These are phyloP conservation scores for Kondoa malvinella DNA, from an alignment of 768 basidiomycete species.

Conservation along the genomic window DNA sequence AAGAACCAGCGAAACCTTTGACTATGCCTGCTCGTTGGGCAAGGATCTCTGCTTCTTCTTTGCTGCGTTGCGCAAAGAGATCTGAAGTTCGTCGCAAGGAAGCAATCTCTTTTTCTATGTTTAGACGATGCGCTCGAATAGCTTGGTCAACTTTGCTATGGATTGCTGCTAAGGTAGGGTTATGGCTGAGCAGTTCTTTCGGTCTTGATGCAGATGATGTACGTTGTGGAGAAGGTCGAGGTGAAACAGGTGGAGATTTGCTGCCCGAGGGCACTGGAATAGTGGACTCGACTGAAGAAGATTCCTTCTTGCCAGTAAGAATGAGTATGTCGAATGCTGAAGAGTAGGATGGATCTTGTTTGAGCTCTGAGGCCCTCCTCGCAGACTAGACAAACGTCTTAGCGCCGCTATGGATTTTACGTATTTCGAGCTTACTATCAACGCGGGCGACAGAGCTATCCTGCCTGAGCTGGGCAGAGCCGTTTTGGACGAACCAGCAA, in stretches of 20 bases:
- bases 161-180: background rate
- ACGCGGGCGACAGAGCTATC: background rate
- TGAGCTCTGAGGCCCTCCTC: background rate
- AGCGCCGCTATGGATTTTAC: background rate
- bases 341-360: background rate
- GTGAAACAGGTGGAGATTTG: background rate
- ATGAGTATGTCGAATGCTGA: background rate
- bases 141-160: background rate
- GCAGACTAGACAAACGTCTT: background rate
- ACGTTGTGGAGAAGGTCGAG: background rate
- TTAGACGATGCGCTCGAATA: background rate
- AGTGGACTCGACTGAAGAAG: background rate
- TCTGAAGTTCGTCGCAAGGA: background rate
- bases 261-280: background rate
- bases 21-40: background rate
- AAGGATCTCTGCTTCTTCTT: background rate
- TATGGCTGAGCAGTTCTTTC: background rate
- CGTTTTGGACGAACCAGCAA: no score
- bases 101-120: background rate
- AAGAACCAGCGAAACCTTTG: background rate
- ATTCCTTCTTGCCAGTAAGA: background rate
- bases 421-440: background rate
- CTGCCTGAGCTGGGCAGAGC: no score
- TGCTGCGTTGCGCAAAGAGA: background rate
- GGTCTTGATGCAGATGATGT: background rate